Base-by-base conservation (phyloP, 2,329 filamentous ascomycete species). In the Cercospora sp. region DNA sequence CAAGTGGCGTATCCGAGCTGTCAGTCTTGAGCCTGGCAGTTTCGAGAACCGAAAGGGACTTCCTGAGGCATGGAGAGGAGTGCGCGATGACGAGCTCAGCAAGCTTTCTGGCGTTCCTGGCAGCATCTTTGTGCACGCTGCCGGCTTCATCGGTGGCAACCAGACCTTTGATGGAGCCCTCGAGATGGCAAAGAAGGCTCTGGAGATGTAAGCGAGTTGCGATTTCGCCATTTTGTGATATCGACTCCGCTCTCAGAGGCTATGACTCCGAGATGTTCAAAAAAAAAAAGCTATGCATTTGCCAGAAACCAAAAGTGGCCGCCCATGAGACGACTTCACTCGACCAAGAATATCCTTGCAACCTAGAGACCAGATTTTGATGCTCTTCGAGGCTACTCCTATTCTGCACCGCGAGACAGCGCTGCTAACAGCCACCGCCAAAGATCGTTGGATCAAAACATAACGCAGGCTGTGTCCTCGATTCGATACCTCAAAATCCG, bases 71-170 rank as follows among this genome's bases (percentile, higher is more conserved):
- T 99, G 95, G 95, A 89, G 94, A 75, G 95, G 95, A 7, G 89
- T 97, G 72, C 87, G 95, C 48, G 95, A 98, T 77, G 89, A 91
- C 74, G 89, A 94, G 80, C 84, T 99, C 63, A 92, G 94, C 79
- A 86, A 87, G 73, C 85, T 93, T 16, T 82, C 86, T 26, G 89
- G 89, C 40, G 84, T 93, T 30, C 83, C 84, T 5, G 92, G 94
- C 6, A 90, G 92, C 70, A 90, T 99, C 30, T 99, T 99, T 79
- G 91, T 97, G 31, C 95, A 99, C 79, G 94, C 94, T 3, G 90
- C 91, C 63, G 95, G 95, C 30, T 99, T 99, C 82, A 98, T 98
- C 77, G 95, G 95, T 18, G 95, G 95, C 2, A 96, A 97, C 81
- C 90, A 91, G 85, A 96, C 91, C 0, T 95, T 91, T 75, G 92